phyloP scores from a whole-genome alignment of 768 basidiomycete genomes.

The Calocera viscosa region DNA sequence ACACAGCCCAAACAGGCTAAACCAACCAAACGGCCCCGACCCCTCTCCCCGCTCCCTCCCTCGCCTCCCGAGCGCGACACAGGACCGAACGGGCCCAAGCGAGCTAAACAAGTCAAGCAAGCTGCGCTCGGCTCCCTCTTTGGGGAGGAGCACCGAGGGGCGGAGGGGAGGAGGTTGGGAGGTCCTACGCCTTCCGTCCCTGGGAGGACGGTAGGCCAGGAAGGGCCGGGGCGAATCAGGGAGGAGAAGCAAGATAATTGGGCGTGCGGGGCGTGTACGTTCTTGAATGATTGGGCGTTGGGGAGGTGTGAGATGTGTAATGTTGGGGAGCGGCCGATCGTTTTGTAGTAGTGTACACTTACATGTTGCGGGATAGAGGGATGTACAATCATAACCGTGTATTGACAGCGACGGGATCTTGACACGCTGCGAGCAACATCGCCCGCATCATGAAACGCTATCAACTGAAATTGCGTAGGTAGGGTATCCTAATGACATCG shows the following conservation, averaged over 20 bases:
- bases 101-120: not conserved
- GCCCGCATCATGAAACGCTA: not conserved
- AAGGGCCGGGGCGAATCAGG: not conserved
- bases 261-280: not conserved
- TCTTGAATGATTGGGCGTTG: not conserved
- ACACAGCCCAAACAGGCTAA: not conserved
- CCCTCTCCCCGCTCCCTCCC: not conserved
- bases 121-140: not conserved
- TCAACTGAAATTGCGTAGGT: not conserved
- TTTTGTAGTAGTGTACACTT: too few relatives aligned
- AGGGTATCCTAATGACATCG: not conserved
- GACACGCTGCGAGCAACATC: not conserved
- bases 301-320: conserved; percentile 2
- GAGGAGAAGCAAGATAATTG: not conserved
- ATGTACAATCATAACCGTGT: too few relatives aligned
- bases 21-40: not conserved
- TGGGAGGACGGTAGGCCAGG: not conserved
- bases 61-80: not conserved
- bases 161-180: not conserved
- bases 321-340: not conserved
- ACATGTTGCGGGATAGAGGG: too few relatives aligned
- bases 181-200: not conserved
- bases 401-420: too few relatives aligned
- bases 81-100: too few relatives aligned
- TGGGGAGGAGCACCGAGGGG: not conserved